Base-by-base conservation (phyloP, 1,139 yeast genomes). In the Insectozyma bohioensis region DNA sequence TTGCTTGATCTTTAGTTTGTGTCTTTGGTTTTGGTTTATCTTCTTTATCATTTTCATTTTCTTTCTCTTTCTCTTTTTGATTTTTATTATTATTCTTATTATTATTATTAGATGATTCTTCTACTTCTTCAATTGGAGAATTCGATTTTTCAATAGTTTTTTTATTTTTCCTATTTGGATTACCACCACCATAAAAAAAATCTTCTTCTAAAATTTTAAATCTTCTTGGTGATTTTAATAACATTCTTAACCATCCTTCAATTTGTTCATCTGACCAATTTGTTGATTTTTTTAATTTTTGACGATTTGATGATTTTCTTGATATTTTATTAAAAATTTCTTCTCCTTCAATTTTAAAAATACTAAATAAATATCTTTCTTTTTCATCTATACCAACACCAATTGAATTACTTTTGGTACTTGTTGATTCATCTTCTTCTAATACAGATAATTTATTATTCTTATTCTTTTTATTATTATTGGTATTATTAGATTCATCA, bases 171-270 rank as follows among this genome's bases (percentile, higher is more conserved):
- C 51, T 35, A 38, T 52, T 49, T 24, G 56, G 54, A 26, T 53
- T 54, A 23, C 72, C 73, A 7, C 67, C 66, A 29, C 54, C 51
- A 35, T 56, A 66, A 36, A 78, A 72, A 64, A 64, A 80, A 44
- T 73, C 72, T 35, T 80, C 85, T 47, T 85, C 95, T 36, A 85
- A 53, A 5, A 75, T 40, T 42, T 71, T 72, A 41, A 72, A 80
- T 38, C 85, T 63, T 33, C 69, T 61, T 1, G 94, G 88, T 28
- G 80, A 75, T 44, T 75, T 75, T 31, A 75, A 70, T 20, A 88
- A 55, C 82, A 85, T 83, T 39, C 84, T 63, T 1, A 84, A 82
- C 97, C 97, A 90, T 0, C 95, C 95, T 63, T 90, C 97, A 28
- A 90, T 76, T 54, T 87, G 95, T 51, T 86, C 96, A 54, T 88